A percentile compares a stretch with the other conserved stretches of the same genome.
Conservation (phyloP, 805 yeast genomes). For the Yarrowia sp. region DNA sequence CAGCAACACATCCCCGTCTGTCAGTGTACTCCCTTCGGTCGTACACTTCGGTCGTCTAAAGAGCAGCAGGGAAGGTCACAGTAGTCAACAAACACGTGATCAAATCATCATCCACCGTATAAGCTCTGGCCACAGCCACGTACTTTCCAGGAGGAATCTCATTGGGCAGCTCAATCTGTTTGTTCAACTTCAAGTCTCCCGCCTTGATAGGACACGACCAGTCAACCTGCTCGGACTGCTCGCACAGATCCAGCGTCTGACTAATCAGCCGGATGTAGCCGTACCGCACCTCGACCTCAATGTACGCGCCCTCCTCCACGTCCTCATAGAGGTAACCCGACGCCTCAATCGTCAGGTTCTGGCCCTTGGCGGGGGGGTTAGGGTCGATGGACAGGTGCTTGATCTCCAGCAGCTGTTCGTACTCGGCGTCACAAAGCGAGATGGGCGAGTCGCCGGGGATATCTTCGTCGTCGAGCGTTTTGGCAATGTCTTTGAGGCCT, state of each 20-base stretch:
- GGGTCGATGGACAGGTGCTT: slow-evolving; percentile 64
- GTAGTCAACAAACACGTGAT: slow-evolving; percentile 71
- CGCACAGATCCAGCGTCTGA: slow-evolving; percentile 92
- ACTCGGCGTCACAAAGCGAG: slow-evolving; percentile 64
- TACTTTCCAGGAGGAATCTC: slow-evolving; percentile 97
- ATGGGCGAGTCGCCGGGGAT: slow-evolving; percentile 92
- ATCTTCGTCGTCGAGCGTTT: slow-evolving; percentile 28
- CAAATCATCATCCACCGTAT: slow-evolving; percentile 73
- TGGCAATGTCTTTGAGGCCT: slow-evolving; percentile 18
- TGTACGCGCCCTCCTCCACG: slow-evolving; percentile 83
- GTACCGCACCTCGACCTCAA: slow-evolving; percentile 87
- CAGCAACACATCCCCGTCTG: no score
- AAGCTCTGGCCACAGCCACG: slow-evolving; percentile 84
- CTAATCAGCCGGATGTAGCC: slow-evolving; percentile 87
- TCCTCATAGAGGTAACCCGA: slow-evolving; percentile 56
- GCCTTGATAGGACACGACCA: slow-evolving; percentile 75
- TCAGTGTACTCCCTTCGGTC: no score
- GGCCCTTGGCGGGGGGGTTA: slow-evolving; percentile 87
- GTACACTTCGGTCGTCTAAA: no score
- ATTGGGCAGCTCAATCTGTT: slow-evolving; percentile 77
- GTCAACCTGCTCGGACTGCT: slow-evolving; percentile 77
- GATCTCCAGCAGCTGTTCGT: slow-evolving; percentile 63
- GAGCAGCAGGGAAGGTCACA: slow-evolving; percentile 42
- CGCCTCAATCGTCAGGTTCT: slow-evolving; percentile 75
- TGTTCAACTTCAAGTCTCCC: slow-evolving; percentile 66